These are phyloP conservation scores for Colletotrichum gloeosporioides DNA, from an alignment of 2,329 filamentous ascomycete genomes.

Conservation along the genomic window DNA sequence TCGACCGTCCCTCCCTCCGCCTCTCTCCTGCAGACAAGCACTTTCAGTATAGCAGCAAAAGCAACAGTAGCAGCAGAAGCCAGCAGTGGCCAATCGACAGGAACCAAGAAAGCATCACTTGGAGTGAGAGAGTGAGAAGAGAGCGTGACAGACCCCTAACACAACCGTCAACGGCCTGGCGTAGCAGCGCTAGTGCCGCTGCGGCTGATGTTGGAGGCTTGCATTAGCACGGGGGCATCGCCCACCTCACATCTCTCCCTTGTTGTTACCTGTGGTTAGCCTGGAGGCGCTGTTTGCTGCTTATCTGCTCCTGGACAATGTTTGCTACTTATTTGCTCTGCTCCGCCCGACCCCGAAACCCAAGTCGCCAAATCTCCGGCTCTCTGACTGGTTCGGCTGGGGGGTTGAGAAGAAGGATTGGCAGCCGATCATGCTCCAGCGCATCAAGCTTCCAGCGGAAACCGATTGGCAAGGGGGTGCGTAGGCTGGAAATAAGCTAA, in stretches of 20 bases:
- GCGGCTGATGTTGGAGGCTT: conserved; percentile 4
- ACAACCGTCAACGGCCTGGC: conserved; percentile 2
- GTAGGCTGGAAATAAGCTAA: not conserved
- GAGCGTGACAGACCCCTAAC: not conserved
- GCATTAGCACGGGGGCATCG: not conserved
- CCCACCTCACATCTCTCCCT: not conserved
- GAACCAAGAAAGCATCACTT: not conserved
- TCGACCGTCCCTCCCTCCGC: not conserved
- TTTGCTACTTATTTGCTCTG: not conserved
- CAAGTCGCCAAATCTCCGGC: not conserved
- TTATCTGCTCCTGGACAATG: not conserved
- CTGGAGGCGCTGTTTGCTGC: not conserved
- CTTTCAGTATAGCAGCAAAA: not conserved
- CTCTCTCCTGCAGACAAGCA: not conserved
- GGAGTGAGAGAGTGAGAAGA: not conserved
- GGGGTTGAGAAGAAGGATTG: not conserved
- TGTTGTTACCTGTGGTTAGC: not conserved
- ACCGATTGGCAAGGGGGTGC: not conserved
- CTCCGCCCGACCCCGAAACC: not conserved
- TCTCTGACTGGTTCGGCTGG: not conserved
- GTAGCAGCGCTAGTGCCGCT: not conserved
- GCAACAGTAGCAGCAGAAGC: not conserved
- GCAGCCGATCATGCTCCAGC: not conserved
- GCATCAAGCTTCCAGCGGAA: not conserved
- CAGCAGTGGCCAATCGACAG: not conserved